phyloP scores from a whole-genome alignment of 1,284 basidiomycete species.

The Marasmius sp. region DNA sequence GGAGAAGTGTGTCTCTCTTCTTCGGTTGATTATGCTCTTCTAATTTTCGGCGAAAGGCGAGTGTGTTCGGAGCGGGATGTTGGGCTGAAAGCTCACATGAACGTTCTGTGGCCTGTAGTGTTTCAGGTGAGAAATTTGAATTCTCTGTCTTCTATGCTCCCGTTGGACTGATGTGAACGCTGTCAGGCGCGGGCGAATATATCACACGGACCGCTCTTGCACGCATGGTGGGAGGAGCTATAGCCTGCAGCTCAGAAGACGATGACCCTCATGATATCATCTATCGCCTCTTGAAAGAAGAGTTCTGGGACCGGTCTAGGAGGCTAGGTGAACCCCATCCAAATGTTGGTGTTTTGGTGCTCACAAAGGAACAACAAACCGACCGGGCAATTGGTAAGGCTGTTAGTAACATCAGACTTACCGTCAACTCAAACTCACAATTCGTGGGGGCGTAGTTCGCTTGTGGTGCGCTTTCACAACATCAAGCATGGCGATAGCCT shows the following conservation, averaged over 20 bases:
- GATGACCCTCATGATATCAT: constrained; percentile 43
- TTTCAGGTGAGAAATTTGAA: constrained; percentile 52
- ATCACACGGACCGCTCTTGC: constrained; percentile 48
- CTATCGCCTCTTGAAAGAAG: constrained; percentile 30
- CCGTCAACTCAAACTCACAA: constrained; percentile 21
- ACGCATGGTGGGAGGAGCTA: constrained; percentile 37
- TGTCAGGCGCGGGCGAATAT: constrained; percentile 52
- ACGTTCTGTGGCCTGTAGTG: constrained; percentile 57
- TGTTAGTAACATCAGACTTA: constrained; percentile 1
- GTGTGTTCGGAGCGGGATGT: constrained; percentile 66
- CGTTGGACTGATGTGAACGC: neutral
- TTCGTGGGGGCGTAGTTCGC: constrained; percentile 46
- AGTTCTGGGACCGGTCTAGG: constrained; percentile 35
- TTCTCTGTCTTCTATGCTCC: neutral
- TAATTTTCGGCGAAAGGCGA: constrained; percentile 40
- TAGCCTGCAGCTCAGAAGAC: constrained; percentile 26
- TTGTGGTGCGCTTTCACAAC: constrained; percentile 82
- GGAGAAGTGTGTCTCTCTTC: constrained; percentile 54
- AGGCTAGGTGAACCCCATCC: constrained; percentile 28
- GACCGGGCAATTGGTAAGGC: constrained; percentile 10
- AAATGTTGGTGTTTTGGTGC: constrained; percentile 44
- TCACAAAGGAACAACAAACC: constrained; percentile 19
- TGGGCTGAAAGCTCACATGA: constrained; percentile 49
- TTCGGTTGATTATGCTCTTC: constrained; percentile 2
- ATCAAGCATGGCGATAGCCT: constrained; percentile 76